Base-by-base conservation (phyloP, 345 rosid genomes). In the Moringa oleifera region DNA sequence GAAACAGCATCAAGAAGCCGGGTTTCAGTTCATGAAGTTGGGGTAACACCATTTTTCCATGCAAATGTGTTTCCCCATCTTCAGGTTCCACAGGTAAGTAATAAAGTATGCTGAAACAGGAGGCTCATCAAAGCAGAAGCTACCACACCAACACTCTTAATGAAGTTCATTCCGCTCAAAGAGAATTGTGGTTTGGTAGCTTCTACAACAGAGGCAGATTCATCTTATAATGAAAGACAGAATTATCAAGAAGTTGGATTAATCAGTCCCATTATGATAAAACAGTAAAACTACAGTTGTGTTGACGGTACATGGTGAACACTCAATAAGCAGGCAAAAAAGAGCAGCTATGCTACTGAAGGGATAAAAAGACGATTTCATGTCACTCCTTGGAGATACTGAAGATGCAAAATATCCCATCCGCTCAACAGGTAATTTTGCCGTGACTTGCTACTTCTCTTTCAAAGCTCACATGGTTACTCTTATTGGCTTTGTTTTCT, bases 21-120 rank as follows among this genome's bases (percentile, higher is more conserved):
- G 23, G 59, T 85, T 68, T 85, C 87, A 8, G 74, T 79, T 63
- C 74, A 56, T n/a, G 75, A 79, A 51, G 69, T 82, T 23, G 78
- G 76, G 23, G 28, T 55, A 21, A 67, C 69, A n/a, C 84, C 84
- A 22, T 80, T 76, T 66, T 85, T 85, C 74, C 87, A 79, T 56
- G 90, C 90, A 49, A 85, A 85, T 67, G 80, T 82, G 85, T 82
- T 78, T 63, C 81, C 80, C 66, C 90, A 82, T 65, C 87, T 80
- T 67, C 75, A 69, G 62, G 71, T 80, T 23, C 66, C 70, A 25
- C 90, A 85, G 84, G 85, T 77, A 77, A 77, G 51, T 19, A 18
- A 60, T 15, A 55, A 6, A n/a, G n/a, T n/a, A n/a, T n/a, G 47
- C 11, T 33, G 5, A 33, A 33, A 33, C 11, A 33, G 11, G 37